Evolutionary conservation across 73 alveolate genomes (phyloP).

Genomic region (Paramecium pentaurelia): DNA sequence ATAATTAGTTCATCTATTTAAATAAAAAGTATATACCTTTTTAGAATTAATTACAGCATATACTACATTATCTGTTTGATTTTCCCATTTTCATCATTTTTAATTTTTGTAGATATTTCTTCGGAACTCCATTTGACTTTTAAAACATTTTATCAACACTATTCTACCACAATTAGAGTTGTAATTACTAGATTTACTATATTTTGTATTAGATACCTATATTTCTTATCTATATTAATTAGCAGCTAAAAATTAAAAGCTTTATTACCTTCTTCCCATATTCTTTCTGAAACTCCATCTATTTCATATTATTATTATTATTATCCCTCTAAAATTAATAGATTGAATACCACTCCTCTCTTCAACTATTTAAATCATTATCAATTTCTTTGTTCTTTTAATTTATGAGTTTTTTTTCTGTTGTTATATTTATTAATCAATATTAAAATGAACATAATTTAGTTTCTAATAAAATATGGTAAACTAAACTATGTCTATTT

Average conservation of each 20-base stretch:
- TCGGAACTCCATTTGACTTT: background rate
- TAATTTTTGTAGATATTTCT: background rate
- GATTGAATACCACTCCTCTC: constrained; percentile 25
- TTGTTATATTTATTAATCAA: background rate
- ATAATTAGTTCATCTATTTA: background rate
- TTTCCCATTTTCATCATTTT: constrained; percentile 52
- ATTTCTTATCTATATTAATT: background rate
- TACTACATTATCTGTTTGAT: constrained; percentile 18
- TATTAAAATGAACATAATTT: background rate
- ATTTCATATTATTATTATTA: background rate
- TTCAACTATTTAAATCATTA: constrained; percentile 11
- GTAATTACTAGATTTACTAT: background rate
- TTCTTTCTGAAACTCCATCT: background rate
- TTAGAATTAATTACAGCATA: constrained; percentile 39
- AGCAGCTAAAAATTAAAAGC: background rate
- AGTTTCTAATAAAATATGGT: background rate
- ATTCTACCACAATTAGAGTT: background rate
- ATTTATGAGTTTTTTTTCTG: background rate
- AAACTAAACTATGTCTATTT: background rate
- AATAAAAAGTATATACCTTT: background rate
- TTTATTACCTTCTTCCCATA: constrained; percentile 37
- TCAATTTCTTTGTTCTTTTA: background rate
- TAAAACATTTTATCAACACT: background rate
- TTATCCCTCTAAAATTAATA: background rate
- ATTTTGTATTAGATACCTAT: background rate